These are phyloP conservation scores for Bipolaris zeicola DNA, from an alignment of 2,329 filamentous ascomycete species.

Conservation along the genomic window DNA sequence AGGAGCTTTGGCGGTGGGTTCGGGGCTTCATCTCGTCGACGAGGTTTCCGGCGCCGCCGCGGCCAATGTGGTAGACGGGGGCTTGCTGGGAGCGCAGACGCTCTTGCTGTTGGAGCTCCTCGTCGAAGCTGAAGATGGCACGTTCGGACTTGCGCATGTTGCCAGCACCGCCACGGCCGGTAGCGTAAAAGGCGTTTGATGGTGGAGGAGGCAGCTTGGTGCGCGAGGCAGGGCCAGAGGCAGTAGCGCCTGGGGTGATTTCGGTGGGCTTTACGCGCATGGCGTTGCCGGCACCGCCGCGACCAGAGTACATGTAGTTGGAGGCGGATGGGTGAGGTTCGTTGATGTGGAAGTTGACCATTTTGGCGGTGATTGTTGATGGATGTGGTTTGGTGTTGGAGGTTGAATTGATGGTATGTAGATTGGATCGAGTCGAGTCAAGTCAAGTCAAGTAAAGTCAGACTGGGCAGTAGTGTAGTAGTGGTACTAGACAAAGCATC, in stretches of 20 bases:
- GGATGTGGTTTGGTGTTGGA: too few relatives aligned
- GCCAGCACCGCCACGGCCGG: constrained; percentile 70
- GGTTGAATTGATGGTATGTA: background rate
- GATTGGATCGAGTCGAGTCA: constrained; percentile 20
- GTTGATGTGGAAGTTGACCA: constrained; percentile 59
- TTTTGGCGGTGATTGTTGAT: constrained; percentile 33
- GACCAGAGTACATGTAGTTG: constrained; percentile 58
- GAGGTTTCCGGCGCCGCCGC: constrained; percentile 65
- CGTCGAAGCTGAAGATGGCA: constrained; percentile 71
- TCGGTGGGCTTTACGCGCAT: constrained; percentile 61
- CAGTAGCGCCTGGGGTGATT: constrained; percentile 55
- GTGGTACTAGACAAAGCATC: constrained; percentile 2
- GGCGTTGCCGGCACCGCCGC: constrained; percentile 65
- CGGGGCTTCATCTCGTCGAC: constrained; percentile 49
- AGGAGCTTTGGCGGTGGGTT: constrained; percentile 36
- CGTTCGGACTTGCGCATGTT: constrained; percentile 63
- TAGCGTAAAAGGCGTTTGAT: constrained; percentile 62
- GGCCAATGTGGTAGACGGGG: constrained; percentile 68
- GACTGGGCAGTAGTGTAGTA: background rate
- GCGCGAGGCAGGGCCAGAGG: constrained; percentile 56
- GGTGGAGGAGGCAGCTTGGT: constrained; percentile 56
- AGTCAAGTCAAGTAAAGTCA: background rate
- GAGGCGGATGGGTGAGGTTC: constrained; percentile 66
- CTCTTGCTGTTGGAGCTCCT: constrained; percentile 65
- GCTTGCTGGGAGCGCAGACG: constrained; percentile 60